Percentiles rank a stretch among this genome's conserved stretches.
Evolutionary conservation across 75 land plant species (phyloP).

Genomic region (Ceratopteris richardii): DNA sequence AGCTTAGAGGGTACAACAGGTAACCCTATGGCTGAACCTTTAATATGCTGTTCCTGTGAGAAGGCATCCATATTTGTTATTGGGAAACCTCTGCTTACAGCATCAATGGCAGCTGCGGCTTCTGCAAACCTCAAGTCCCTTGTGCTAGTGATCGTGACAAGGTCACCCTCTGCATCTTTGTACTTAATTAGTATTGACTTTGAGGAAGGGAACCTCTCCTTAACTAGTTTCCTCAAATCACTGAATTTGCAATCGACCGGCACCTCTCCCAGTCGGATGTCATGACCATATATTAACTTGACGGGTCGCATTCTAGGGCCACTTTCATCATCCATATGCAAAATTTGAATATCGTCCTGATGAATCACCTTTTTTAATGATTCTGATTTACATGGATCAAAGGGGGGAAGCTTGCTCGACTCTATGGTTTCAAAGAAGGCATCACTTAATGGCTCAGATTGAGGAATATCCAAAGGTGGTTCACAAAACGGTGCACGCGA

Average conservation of each 20-base stretch:
- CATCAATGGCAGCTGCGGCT: conserved; percentile 11
- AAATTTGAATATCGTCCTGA: neutral
- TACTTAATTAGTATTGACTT: conserved; percentile 64
- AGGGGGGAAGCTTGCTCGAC: too few species aligned
- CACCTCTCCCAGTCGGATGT: conserved; percentile 68
- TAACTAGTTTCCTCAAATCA: conserved; percentile 58
- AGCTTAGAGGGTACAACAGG: neutral
- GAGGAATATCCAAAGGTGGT: neutral
- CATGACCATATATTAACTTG: conserved; percentile 75
- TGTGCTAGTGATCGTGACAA: conserved; percentile 68
- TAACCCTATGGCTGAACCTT: neutral
- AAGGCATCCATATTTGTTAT: neutral
- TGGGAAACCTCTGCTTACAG: neutral
- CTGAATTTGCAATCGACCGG: conserved; percentile 61
- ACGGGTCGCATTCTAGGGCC: conserved; percentile 23
- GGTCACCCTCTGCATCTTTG: conserved; percentile 64
- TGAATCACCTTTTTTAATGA: neutral
- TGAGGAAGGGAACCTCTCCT: conserved; percentile 56
- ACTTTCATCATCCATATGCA: neutral
- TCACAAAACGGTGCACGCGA: neutral
- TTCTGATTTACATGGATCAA: conserved; percentile 1
- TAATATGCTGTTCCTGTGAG: neutral
- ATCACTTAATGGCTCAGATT: neutral
- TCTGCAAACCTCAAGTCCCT: conserved; percentile 53
- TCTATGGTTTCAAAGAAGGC: neutral